These are phyloP conservation scores for Rhizopogon vinicolor DNA, from an alignment of 768 basidiomycete species.

Conservation along the genomic window DNA sequence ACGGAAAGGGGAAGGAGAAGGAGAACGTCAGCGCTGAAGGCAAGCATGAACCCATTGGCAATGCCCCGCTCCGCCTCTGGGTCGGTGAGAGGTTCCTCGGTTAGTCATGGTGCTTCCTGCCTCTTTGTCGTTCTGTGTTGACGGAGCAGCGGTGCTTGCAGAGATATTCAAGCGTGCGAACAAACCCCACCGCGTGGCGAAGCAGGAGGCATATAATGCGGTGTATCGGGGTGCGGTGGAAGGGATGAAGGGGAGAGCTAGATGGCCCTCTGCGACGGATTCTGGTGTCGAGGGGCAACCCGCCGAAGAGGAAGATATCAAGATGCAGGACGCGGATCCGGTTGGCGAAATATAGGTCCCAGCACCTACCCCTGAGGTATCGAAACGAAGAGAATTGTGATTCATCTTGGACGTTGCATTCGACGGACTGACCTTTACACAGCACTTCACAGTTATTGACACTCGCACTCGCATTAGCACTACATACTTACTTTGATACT, in stretches of 20 bases:
- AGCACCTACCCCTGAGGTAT: not conserved
- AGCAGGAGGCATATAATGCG: constrained; percentile 43
- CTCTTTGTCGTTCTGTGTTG: not conserved
- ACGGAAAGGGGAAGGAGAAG: constrained; percentile 5
- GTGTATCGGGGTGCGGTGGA: constrained; percentile 21
- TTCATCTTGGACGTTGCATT: not conserved
- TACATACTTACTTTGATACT: no score
- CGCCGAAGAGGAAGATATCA: not conserved
- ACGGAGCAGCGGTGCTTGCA: constrained; percentile 14
- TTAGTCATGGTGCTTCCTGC: constrained; percentile 25
- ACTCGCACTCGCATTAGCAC: no score
- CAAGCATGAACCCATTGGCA: constrained; percentile 41
- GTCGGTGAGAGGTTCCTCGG: constrained; percentile 66
- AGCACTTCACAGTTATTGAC: no score
- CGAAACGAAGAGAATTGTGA: not conserved
- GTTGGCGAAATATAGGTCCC: not conserved
- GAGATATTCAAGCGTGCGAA: constrained; percentile 58
- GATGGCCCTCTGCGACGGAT: not conserved
- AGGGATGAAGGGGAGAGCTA: constrained; percentile 2
- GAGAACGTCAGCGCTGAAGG: not conserved
- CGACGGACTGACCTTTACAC: no score
- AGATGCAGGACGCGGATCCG: not conserved
- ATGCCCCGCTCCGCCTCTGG: constrained; percentile 66
- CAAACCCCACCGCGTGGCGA: constrained; percentile 40
- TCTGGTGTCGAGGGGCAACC: not conserved